Conservation (phyloP, 2,329 filamentous ascomycete species). For the Colletotrichum acutatum region DNA sequence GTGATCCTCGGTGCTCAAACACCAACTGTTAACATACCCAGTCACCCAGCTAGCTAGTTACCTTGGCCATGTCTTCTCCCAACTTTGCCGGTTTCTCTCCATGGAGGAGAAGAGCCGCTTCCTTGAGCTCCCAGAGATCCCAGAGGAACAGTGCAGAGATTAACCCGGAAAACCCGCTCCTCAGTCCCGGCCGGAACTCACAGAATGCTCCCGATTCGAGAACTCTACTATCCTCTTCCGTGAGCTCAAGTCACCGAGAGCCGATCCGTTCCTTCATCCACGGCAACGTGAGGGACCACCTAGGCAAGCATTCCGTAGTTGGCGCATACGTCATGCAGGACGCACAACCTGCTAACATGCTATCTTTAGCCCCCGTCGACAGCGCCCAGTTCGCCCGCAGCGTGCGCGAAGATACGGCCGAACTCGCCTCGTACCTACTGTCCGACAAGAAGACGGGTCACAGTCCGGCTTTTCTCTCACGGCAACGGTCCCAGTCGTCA, state of each 20-base stretch:
- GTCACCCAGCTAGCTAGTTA: neutral
- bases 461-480: conserved; percentile 57
- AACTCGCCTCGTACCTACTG: conserved; percentile 85
- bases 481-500: conserved; percentile 49
- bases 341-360: neutral
- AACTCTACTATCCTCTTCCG: conserved; percentile 49
- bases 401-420: conserved; percentile 87
- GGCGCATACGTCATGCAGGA: neutral
- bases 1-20: conserved; percentile 7
- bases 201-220: conserved; percentile 42
- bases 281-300: conserved; percentile 68
- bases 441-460: conserved; percentile 66
- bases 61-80: conserved; percentile 56
- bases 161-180: conserved; percentile 38
- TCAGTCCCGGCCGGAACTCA: conserved; percentile 32
- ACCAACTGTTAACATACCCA: neutral
- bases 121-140: conserved; percentile 35
- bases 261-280: conserved; percentile 80
- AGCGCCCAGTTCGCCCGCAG: conserved; percentile 80
- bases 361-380: conserved; percentile 63
- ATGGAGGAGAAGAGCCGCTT: conserved; percentile 54
- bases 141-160: conserved; percentile 38
- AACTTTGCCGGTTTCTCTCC: conserved; percentile 56
- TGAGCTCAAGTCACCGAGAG: conserved; percentile 62
- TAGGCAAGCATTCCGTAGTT: conserved; percentile 57